A percentile compares a stretch with the other conserved stretches of the same genome.
Evolutionary conservation across 2,329 filamentous ascomycete genomes (phyloP).

Genomic region (Diplodia seriata): DNA sequence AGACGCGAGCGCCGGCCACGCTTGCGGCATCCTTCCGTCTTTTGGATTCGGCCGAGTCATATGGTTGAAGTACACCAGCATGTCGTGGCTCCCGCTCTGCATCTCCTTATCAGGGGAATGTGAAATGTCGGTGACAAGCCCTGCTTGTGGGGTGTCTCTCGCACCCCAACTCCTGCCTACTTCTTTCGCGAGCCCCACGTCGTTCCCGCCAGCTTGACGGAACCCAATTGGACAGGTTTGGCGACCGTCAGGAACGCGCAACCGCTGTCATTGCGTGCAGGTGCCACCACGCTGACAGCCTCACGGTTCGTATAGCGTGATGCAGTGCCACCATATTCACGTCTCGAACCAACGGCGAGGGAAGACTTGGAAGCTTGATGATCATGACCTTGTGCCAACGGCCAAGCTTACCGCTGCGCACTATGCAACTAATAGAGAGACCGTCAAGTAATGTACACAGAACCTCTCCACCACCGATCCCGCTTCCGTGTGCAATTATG

Average conservation of each 20-base stretch:
- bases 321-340: neutral
- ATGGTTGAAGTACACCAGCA: neutral
- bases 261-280: neutral
- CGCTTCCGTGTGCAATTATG: slow-evolving; percentile 20
- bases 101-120: slow-evolving; percentile 15
- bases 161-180: neutral
- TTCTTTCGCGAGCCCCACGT: neutral
- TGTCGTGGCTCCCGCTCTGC: slow-evolving; percentile 7
- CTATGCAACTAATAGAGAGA: slow-evolving; percentile 5
- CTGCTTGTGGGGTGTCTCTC: neutral
- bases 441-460: slow-evolving; percentile 23
- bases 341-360: neutral
- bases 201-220: neutral
- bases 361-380: slow-evolving; percentile 17
- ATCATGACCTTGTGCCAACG: slow-evolving; percentile 19
- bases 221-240: neutral
- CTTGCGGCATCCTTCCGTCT: neutral
- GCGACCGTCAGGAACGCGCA: neutral
- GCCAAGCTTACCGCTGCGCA: slow-evolving; percentile 19
- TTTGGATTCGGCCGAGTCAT: neutral
- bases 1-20: neutral
- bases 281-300: neutral
- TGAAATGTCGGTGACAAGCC: neutral
- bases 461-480: neutral
- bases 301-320: neutral